Conservation (phyloP, 306 rosid species). For the Fragaria nilgerrensis region DNA sequence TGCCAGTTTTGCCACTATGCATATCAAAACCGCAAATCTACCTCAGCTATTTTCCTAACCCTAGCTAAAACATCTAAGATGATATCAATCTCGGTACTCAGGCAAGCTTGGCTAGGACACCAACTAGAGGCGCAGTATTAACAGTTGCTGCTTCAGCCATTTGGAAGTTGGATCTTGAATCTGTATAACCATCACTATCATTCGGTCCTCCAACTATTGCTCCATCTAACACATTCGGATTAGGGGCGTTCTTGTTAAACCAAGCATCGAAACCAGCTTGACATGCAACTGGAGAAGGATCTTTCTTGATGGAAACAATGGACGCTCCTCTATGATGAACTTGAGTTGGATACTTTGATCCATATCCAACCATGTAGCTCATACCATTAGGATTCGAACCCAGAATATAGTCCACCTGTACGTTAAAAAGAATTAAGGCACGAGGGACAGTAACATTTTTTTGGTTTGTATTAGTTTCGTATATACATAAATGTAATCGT, state of each 20-base stretch:
- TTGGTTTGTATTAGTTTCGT: too few species aligned
- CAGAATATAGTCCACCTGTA: constrained; percentile 54
- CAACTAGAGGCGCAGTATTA: constrained; percentile 46
- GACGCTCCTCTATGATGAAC: constrained; percentile 76
- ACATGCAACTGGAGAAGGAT: constrained; percentile 35
- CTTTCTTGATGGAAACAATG: constrained; percentile 41
- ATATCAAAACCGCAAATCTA: not conserved
- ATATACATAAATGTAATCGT: not conserved
- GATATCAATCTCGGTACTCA: not conserved
- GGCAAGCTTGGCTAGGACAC: constrained; percentile 57
- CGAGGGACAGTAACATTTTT: too few species aligned
- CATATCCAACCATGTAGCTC: constrained; percentile 78
- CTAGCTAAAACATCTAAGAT: not conserved
- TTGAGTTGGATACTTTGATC: constrained; percentile 39
- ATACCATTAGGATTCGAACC: constrained; percentile 48
- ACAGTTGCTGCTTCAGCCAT: constrained; percentile 48
- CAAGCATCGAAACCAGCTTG: constrained; percentile 37
- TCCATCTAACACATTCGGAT: constrained; percentile 58
- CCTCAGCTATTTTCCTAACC: not conserved
- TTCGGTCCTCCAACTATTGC: constrained; percentile 52
- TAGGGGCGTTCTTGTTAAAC: constrained; percentile 39
- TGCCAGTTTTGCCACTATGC: not conserved
- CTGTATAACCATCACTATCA: constrained; percentile 26
- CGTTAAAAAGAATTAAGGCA: not conserved
- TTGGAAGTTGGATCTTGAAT: constrained; percentile 39